Evolutionary conservation across 768 basidiomycete species (phyloP), one percentile per base, ranked within the genome.

Genomic region (Sarcomyxa edulis): DNA sequence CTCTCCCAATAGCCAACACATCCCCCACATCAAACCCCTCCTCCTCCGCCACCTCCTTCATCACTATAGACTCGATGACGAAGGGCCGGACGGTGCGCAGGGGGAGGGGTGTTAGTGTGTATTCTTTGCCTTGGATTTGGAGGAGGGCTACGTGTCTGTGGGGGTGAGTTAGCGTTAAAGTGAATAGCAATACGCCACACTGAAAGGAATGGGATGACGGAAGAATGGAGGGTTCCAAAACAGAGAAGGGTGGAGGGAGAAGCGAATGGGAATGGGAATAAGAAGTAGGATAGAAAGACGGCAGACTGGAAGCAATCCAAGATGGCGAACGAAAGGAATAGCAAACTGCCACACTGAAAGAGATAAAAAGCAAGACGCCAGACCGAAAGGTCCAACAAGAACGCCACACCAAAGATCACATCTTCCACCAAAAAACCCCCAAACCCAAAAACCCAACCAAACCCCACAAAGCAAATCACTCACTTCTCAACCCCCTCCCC

Each of bases 401-500:
- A n/a, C n/a, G n/a, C n/a, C n/a, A n/a, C n/a, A n/a, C n/a, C n/a
- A n/a, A n/a, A n/a, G n/a, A n/a, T n/a, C n/a, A n/a, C n/a, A n/a
- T n/a, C n/a, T n/a, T n/a, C n/a, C n/a, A n/a, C n/a, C n/a, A n/a
- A n/a, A n/a, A n/a, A n/a, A n/a, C n/a, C n/a, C n/a, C n/a, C n/a
- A n/a, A n/a, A n/a, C n/a, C n/a, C n/a, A n/a, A n/a, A n/a, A 24
- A n/a, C 5, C 10, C 14, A 31, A 18, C 3, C 9, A 26, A 23
- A 12, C 21, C 16, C 2, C n/a, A 22, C 25, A 7, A 3, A 38
- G 4, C n/a, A n/a, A n/a, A n/a, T n/a, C n/a, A 12, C 14, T 40
- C 73, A 96, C 93, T 99, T 99, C 55, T 88, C 81, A 10, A 91
- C 64, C 0, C 94, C 70, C 60, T 99, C 96, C 2, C 96, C 96